Conservation (phyloP, 371 early-diverging fungal species). For the Chytridiales sp. region DNA sequence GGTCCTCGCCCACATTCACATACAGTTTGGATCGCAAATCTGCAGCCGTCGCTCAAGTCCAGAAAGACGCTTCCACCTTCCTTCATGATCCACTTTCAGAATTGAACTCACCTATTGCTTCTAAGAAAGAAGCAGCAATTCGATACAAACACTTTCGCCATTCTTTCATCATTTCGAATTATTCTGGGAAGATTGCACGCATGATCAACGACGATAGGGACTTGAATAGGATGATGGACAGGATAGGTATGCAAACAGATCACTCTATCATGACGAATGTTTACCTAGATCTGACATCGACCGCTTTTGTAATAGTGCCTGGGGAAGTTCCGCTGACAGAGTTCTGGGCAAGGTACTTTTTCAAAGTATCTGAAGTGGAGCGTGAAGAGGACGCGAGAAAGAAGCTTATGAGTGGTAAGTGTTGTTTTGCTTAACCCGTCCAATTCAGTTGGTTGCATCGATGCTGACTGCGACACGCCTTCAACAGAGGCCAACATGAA, state of each 20-base stretch:
- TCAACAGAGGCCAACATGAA: no score
- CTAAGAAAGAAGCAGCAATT: slow-evolving; percentile 17
- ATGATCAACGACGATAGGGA: slow-evolving; percentile 33
- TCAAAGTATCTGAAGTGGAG: slow-evolving; percentile 36
- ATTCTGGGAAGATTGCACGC: slow-evolving; percentile 27
- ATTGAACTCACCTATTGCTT: background rate
- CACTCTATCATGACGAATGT: no score
- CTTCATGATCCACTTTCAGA: slow-evolving; percentile 25
- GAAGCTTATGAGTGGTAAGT: slow-evolving; percentile 24
- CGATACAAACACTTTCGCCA: slow-evolving; percentile 25
- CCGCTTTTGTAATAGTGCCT: slow-evolving; percentile 31
- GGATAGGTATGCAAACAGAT: slow-evolving; percentile 37
- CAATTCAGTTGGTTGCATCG: no score
- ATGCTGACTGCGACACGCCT: no score
- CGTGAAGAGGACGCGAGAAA: slow-evolving; percentile 42
- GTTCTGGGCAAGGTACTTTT: slow-evolving; percentile 49
- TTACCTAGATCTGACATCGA: no score
- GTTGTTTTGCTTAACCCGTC: no score
- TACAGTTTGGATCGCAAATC: slow-evolving; percentile 41
- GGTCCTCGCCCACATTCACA: background rate
- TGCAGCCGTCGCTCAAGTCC: slow-evolving; percentile 28
- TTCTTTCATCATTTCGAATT: slow-evolving; percentile 18
- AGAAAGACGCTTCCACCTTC: slow-evolving; percentile 29
- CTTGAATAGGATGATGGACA: slow-evolving; percentile 18
- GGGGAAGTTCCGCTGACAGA: slow-evolving; percentile 26